A percentile compares a stretch with the other conserved stretches of the same genome.
Conservation (phyloP, 1,284 basidiomycete species). For the Anthracocystis panici-leucophaei region DNA sequence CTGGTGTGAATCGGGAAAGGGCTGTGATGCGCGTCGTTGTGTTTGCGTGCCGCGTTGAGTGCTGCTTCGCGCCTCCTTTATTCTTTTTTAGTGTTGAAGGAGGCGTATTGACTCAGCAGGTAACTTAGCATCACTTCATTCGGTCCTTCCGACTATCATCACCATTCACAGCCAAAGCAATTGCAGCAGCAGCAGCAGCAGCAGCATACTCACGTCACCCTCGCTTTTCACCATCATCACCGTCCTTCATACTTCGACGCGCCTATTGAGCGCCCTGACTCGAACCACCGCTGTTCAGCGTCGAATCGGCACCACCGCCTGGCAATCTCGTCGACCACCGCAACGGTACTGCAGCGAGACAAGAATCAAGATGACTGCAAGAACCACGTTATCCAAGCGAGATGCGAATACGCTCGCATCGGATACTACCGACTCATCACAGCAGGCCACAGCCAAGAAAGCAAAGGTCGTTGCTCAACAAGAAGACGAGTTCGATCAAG, state of each 20-base stretch:
- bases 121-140: too few species aligned
- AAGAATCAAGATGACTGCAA: constrained; percentile 11
- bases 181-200: not conserved
- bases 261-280: constrained; percentile 11
- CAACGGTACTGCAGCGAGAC: not conserved
- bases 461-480: constrained; percentile 1
- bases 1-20: too few species aligned
- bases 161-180: constrained; percentile 1
- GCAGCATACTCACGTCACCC: not conserved
- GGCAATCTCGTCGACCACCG: not conserved
- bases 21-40: not conserved
- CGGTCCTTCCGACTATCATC: not conserved
- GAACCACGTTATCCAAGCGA: constrained; percentile 29
- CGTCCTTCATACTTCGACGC: not conserved
- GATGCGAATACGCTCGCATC: constrained; percentile 34
- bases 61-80: not conserved
- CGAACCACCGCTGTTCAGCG: not conserved
- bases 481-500: constrained; percentile 51
- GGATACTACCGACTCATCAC: not conserved
- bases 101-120: not conserved
- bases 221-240: constrained; percentile 1
- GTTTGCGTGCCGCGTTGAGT: constrained; percentile 7
- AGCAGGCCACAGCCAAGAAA: constrained; percentile 7
- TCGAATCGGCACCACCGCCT: too few species aligned
- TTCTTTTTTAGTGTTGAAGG: not conserved